phyloP scores from a whole-genome alignment of 495 filamentous ascomycete species.

The Hypoxylon intermedium region DNA sequence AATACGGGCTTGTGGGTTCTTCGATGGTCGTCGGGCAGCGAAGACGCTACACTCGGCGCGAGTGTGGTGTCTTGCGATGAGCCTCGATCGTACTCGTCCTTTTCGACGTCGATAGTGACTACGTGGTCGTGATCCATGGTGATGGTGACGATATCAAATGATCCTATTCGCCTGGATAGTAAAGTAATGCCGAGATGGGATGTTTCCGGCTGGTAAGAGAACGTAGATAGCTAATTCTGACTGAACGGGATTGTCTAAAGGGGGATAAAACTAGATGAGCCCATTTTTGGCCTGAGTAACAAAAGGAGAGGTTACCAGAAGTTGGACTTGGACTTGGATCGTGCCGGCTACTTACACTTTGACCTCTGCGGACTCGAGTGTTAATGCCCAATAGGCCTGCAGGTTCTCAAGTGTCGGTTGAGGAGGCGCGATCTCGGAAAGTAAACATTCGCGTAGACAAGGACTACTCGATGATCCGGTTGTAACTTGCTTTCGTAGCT shows the following conservation, averaged over 20 bases:
- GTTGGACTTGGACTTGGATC: neutral
- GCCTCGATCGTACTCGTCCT: slow-evolving; percentile 10
- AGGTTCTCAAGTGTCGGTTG: no score
- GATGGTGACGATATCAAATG: neutral
- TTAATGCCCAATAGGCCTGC: no score
- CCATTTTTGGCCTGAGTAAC: neutral
- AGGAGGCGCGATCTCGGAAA: no score
- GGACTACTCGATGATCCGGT: no score
- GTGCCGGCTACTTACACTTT: no score
- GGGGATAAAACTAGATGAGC: slow-evolving; percentile 7
- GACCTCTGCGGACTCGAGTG: no score
- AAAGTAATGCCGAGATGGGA: neutral
- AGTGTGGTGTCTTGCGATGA: neutral
- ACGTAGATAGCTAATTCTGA: slow-evolving; percentile 21
- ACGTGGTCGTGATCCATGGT: slow-evolving; percentile 19
- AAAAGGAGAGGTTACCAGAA: neutral
- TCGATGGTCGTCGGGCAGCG: neutral
- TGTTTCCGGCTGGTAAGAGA: slow-evolving; percentile 16
- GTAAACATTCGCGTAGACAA: no score
- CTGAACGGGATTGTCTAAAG: neutral
- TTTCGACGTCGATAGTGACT: slow-evolving; percentile 14
- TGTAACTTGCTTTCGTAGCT: no score
- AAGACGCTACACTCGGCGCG: neutral
- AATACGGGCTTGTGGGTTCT: neutral
- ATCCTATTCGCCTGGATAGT: neutral